Evolutionary conservation across 2,329 filamentous ascomycete species (phyloP).

Genomic region (Arthrobotrys sphaeroides): DNA sequence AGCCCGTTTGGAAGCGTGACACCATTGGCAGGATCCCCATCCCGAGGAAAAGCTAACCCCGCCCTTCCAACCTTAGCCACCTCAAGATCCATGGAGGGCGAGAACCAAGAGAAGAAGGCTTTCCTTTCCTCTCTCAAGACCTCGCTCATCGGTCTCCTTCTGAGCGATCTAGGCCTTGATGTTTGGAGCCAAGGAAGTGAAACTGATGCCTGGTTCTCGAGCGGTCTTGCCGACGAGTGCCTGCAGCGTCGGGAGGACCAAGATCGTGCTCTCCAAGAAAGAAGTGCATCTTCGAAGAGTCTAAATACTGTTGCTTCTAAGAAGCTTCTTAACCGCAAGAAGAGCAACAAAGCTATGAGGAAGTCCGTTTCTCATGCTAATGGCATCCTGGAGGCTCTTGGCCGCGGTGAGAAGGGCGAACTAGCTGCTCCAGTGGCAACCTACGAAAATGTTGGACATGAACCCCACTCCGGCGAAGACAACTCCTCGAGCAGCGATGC

Average conservation of each 20-base stretch:
- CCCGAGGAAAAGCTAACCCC: conserved; percentile 32
- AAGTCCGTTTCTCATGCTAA: conserved; percentile 60
- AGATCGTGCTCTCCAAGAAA: conserved; percentile 64
- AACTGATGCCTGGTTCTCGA: conserved; percentile 85
- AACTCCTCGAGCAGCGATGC: conserved; percentile 64
- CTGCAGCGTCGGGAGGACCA: conserved; percentile 71
- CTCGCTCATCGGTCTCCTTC: conserved; percentile 80
- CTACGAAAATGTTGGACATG: conserved; percentile 61
- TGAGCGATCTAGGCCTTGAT: conserved; percentile 87
- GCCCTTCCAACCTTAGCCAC: conserved; percentile 64
- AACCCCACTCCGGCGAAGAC: conserved; percentile 63
- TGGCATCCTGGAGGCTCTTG: conserved; percentile 62
- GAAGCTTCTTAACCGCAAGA: conserved; percentile 66
- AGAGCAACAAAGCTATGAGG: conserved; percentile 74
- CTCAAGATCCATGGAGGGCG: conserved; percentile 67
- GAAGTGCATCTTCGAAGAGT: conserved; percentile 61
- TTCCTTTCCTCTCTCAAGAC: conserved; percentile 82
- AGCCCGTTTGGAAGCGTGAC: conserved; percentile 72
- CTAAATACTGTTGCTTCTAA: conserved; percentile 66
- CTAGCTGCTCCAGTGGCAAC: conserved; percentile 62
- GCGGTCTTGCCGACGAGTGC: conserved; percentile 72
- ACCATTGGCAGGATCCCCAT: conserved; percentile 65
- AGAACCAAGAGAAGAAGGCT: conserved; percentile 75
- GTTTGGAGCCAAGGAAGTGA: conserved; percentile 91
- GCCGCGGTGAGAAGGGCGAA: conserved; percentile 61